Base-by-base conservation (phyloP, 495 filamentous ascomycete genomes). In the Penicillium soppii region DNA sequence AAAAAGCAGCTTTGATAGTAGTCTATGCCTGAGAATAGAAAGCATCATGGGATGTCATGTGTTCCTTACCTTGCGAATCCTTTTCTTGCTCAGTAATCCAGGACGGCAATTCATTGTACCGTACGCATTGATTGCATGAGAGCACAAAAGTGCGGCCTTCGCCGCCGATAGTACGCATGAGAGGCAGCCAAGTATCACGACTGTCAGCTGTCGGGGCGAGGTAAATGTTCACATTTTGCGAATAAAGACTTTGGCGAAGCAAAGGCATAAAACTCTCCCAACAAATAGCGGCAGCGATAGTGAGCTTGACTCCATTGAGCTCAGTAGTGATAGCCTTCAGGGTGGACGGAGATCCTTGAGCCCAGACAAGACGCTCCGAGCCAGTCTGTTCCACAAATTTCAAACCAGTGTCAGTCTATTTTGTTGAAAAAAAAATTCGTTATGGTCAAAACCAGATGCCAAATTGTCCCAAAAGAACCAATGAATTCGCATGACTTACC, bases 241-340 rank as follows among this genome's bases (percentile, higher is more conserved):
- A 78, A 60, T 97, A 97, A 15, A 97, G 76, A 17, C 84, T 81
- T 43, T 89, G 78, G 7, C 88, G 75, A 1, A 97, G 78, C 16
- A 97, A 72, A 0, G 92, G 92, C 92, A 97, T 97, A 63, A 90
- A 95, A 56, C 90, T 97, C 69, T 97, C 92, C 92, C 92, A 97
- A 73, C 92, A 97, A 35, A 97, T 95, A 1, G 92, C 92, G 0
- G 89, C 83, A 0, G 84, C 92, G 6, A 96, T 71, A 13, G 85
- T 91, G 16, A 97, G 69, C 37, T 80, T 82, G 12, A 92, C 82
- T 17, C 88, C 89, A 17, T 82, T 81, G 52, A 97, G 86, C n/a
- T 74, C 80, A 1, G 91, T 91, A 17, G 83, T 88, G 1, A 97
- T 77, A 0, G 92, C 92, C 46, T 83, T 82, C 23, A 97, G 81